Evolutionary conservation across 768 basidiomycete species (phyloP).

Genomic region (Sarcomyxa edulis): DNA sequence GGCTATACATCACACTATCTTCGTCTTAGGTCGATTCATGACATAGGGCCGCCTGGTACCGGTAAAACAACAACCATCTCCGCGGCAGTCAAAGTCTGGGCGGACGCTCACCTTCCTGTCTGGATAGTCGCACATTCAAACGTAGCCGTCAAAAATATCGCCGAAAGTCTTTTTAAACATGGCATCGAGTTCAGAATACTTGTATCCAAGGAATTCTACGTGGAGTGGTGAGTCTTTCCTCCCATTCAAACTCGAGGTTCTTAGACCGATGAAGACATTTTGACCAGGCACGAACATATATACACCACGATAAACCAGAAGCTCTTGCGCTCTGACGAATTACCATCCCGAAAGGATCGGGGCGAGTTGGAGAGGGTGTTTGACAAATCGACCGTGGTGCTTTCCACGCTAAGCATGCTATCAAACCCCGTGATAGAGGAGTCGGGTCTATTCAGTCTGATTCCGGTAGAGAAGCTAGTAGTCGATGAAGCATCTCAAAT

Average conservation of each 20-base stretch:
- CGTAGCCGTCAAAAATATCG: conserved; percentile 47
- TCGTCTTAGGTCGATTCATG: too few species aligned
- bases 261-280: background rate
- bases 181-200: conserved; percentile 34
- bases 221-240: conserved; percentile 32
- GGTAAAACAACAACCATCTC: conserved; percentile 51
- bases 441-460: conserved; percentile 26
- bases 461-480: conserved; percentile 42
- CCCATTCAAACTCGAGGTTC: background rate
- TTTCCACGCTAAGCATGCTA: conserved; percentile 47
- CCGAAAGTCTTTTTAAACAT: conserved; percentile 32
- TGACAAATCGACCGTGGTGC: conserved; percentile 25
- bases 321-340: conserved; percentile 37
- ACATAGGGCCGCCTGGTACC: conserved; percentile 46
- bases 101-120: conserved; percentile 13
- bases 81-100: conserved; percentile 34
- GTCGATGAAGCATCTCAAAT: conserved; percentile 56
- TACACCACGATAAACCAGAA: conserved; percentile 27
- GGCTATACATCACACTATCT: too few species aligned
- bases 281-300: conserved; percentile 44
- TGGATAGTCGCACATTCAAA: conserved; percentile 47
- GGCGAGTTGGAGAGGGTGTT: conserved; percentile 21
- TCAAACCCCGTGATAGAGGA: too few species aligned
- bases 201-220: conserved; percentile 43
- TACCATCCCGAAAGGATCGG: conserved; percentile 22